Conservation (phyloP, 2,329 filamentous ascomycete species). For the Epicoccum nigrum region DNA sequence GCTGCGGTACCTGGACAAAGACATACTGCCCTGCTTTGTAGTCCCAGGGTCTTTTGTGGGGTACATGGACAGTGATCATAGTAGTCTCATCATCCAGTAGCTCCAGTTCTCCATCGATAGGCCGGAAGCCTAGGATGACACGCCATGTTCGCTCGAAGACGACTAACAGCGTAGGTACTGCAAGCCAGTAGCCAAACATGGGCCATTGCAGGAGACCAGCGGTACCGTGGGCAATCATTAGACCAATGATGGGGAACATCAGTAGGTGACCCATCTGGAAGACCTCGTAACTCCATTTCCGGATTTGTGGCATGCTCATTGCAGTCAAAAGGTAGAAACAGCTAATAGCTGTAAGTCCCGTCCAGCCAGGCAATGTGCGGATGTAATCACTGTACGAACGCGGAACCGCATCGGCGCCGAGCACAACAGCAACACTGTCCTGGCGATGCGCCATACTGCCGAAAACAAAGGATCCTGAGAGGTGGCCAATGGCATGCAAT, state of each 20-base stretch:
- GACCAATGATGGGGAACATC: constrained; percentile 64
- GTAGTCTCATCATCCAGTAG: constrained; percentile 62
- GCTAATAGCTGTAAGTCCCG: constrained; percentile 56
- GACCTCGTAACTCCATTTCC: constrained; percentile 61
- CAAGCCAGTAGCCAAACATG: constrained; percentile 64
- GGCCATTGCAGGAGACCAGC: constrained; percentile 59
- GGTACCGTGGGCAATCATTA: constrained; percentile 63
- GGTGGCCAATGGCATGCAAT: constrained; percentile 61
- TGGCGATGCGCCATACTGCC: constrained; percentile 56
- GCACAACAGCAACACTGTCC: constrained; percentile 51
- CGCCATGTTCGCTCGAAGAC: constrained; percentile 57
- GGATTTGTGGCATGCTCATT: constrained; percentile 58
- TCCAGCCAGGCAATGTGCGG: constrained; percentile 57
- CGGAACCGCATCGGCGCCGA: constrained; percentile 54
- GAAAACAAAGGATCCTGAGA: constrained; percentile 60
- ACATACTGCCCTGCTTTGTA: constrained; percentile 65
- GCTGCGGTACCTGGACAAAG: constrained; percentile 60
- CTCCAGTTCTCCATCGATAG: constrained; percentile 56
- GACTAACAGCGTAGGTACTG: constrained; percentile 60
- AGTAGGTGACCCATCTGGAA: constrained; percentile 64
- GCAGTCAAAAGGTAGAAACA: constrained; percentile 58
- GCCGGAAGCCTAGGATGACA: constrained; percentile 55
- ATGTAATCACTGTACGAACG: constrained; percentile 57
- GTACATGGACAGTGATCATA: constrained; percentile 57
- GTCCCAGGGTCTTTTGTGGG: constrained; percentile 56